Evolutionary conservation across 2,329 filamentous ascomycete genomes (phyloP).

Genomic region (Bipolaris gigantea): DNA sequence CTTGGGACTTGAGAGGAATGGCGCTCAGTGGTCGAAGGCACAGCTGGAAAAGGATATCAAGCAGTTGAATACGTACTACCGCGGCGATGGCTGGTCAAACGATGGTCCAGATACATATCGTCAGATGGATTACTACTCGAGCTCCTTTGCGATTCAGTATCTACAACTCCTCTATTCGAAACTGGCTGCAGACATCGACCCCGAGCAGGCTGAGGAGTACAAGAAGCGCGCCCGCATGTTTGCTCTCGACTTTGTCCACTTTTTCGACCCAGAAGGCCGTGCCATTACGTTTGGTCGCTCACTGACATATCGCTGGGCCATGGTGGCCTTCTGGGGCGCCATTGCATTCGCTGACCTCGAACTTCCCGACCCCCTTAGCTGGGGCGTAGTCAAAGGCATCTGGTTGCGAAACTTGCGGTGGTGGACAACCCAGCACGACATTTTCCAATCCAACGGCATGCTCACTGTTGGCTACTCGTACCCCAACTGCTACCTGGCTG

Average conservation of each 20-base stretch:
- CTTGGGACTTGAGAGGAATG: constrained; percentile 73
- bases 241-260: constrained; percentile 73
- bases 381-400: constrained; percentile 78
- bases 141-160: constrained; percentile 80
- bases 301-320: constrained; percentile 80
- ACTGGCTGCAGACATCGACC: constrained; percentile 66
- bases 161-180: constrained; percentile 77
- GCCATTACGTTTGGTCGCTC: constrained; percentile 77
- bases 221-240: constrained; percentile 66
- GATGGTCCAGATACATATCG: constrained; percentile 78
- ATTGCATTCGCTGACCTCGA: constrained; percentile 76
- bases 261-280: constrained; percentile 71
- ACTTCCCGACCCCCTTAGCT: constrained; percentile 70
- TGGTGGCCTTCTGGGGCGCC: constrained; percentile 82
- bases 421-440: constrained; percentile 76
- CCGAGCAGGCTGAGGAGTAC: constrained; percentile 68
- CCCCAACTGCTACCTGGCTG: constrained; percentile 78
- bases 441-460: constrained; percentile 75
- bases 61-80: constrained; percentile 78
- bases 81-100: constrained; percentile 81
- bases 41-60: constrained; percentile 74
- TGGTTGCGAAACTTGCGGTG: constrained; percentile 73
- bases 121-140: constrained; percentile 85
- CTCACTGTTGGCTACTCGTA: constrained; percentile 77
- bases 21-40: constrained; percentile 69